Base-by-base conservation (phyloP, 441 rosid genomes). In the Erodium moschatum region DNA sequence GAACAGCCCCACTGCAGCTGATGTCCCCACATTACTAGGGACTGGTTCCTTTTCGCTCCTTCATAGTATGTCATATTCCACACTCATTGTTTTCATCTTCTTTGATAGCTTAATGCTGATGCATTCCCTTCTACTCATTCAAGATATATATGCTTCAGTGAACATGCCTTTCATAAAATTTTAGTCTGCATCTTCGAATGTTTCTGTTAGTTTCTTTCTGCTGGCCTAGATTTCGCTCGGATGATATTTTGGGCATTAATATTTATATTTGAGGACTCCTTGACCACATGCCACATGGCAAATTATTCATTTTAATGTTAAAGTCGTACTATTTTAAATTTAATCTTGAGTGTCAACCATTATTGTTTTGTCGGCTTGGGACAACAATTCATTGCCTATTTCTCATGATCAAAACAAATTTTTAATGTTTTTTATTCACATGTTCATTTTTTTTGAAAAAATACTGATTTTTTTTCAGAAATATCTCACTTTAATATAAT, bases 21-120 rank as follows among this genome's bases (percentile, higher is more conserved):
- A 84, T 78, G 98, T 85, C 77, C 99, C 99, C 73, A 90, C 98
- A 11, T 78, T 93, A 77, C 70, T 92, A 73, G 99, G 98, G 76
- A 77, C 80, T 16, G 92, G 92, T 62, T 83, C 91, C 67, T 96
- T 92, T 82, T 96, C 99, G 65, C 94, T 96, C 78, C 73, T 92
- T 82, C 87, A 89, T 84, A 62, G 99, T 94, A 85, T 63, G 97
- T 87, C 83, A 78, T 83, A 66, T 79, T 71, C 21, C 33, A n/a
- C 11, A 33, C 20, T 64, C 66, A 64, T 64, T 31, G 20, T 64
- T 64, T 64, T 8, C 20, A 50, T 50, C n/a, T 60, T 18, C 63
- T 21, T 60, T 60, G 62, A 54, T 54, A 54, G 20, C 31, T 58
- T 21, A 20, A 19, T 58, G 27, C 20, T 19, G 64, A 21, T 8